Conservation (phyloP, 805 yeast species). For the Saturnispora sanitii region DNA sequence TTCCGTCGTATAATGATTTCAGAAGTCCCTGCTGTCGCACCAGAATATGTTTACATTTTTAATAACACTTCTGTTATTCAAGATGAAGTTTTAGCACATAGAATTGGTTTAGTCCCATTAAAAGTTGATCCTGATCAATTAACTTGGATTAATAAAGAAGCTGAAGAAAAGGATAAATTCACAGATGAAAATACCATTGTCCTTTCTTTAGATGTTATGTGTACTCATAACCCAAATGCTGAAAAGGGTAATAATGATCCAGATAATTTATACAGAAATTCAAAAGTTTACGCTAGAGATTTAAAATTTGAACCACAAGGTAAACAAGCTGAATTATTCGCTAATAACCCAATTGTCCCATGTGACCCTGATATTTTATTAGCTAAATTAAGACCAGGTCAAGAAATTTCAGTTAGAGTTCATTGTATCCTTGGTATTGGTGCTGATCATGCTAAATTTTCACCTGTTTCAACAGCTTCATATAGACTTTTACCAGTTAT, state of each 20-base stretch:
- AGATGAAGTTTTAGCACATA: constrained; percentile 92
- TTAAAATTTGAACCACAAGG: constrained; percentile 89
- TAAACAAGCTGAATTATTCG: constrained; percentile 63
- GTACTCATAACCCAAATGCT: constrained; percentile 81
- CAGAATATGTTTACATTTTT: constrained; percentile 82
- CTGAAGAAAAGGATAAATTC: constrained; percentile 58
- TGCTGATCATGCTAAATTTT: constrained; percentile 92
- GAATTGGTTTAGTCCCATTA: constrained; percentile 88
- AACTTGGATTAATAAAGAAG: constrained; percentile 65
- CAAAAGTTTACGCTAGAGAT: constrained; percentile 83
- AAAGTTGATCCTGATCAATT: constrained; percentile 84
- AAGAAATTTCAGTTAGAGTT: constrained; percentile 82
- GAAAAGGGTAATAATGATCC: constrained; percentile 73
- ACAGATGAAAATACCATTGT: constrained; percentile 88
- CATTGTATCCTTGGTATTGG: constrained; percentile 86
- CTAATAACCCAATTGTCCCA: constrained; percentile 57
- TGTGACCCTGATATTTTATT: constrained; percentile 82
- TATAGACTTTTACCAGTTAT: constrained; percentile 88
- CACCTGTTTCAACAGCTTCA: constrained; percentile 95
- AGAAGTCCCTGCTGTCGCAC: constrained; percentile 93
- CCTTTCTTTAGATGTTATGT: constrained; percentile 66
- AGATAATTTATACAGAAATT: constrained; percentile 69
- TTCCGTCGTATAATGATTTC: constrained; percentile 95
- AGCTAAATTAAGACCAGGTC: constrained; percentile 94
- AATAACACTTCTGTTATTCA: constrained; percentile 95